phyloP scores from a whole-genome alignment of 768 basidiomycete species.

The Daedaleopsis sinensis region DNA sequence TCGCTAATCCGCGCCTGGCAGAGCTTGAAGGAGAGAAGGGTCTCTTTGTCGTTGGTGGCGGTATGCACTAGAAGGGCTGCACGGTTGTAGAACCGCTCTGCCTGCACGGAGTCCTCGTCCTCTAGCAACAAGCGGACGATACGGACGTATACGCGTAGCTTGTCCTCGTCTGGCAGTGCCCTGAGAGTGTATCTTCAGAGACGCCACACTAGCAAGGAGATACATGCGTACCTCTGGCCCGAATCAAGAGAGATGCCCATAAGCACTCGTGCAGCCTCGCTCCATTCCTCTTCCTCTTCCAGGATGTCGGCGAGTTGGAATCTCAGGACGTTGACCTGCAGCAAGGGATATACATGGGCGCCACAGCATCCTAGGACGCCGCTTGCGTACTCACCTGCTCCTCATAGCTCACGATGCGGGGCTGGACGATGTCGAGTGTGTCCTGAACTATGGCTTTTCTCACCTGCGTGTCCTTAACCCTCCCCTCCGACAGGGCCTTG shows the following conservation, averaged over 20 bases:
- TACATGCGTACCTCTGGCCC: constrained; percentile 66
- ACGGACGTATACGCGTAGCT: constrained; percentile 87
- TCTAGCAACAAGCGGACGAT: constrained; percentile 94
- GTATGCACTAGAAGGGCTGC: constrained; percentile 84
- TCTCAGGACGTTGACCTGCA: constrained; percentile 77
- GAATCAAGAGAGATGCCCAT: constrained; percentile 93
- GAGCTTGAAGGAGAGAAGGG: constrained; percentile 83
- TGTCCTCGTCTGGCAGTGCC: constrained; percentile 67
- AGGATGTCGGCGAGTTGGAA: constrained; percentile 91
- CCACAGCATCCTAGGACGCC: constrained; percentile 3
- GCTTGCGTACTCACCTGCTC: constrained; percentile 73
- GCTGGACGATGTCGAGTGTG: constrained; percentile 69
- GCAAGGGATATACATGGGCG: constrained; percentile 1
- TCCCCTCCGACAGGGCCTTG: constrained; percentile 60
- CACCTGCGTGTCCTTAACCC: constrained; percentile 54
- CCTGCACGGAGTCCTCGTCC: constrained; percentile 95
- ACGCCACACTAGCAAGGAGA: background rate
- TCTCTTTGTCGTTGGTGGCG: constrained; percentile 76
- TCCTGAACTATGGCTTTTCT: constrained; percentile 78
- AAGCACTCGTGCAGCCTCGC: constrained; percentile 87
- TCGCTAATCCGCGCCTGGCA: constrained; percentile 96
- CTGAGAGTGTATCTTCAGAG: background rate
- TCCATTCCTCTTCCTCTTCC: constrained; percentile 92
- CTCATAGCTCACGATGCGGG: constrained; percentile 88
- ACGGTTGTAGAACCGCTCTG: constrained; percentile 98